Evolutionary conservation across 371 early-diverging fungal species (phyloP).

Genomic region (Zychaea mexicana): DNA sequence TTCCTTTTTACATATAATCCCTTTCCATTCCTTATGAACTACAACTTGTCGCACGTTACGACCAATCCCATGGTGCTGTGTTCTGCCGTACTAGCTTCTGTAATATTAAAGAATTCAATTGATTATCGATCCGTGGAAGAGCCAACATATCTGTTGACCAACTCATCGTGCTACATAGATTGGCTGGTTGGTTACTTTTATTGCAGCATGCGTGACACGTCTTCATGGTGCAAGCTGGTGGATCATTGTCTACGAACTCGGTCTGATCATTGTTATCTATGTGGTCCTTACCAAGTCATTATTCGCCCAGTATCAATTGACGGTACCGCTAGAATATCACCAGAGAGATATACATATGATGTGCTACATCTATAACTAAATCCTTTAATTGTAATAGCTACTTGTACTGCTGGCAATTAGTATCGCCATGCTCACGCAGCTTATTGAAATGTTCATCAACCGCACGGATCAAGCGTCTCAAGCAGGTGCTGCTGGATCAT

Average conservation of each 20-base stretch:
- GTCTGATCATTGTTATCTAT: slow-evolving; percentile 13
- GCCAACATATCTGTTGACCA: too few species aligned
- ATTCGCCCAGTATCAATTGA: slow-evolving; percentile 16
- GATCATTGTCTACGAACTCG: slow-evolving; percentile 26
- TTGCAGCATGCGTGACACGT: slow-evolving; percentile 14
- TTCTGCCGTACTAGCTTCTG: slow-evolving; percentile 19
- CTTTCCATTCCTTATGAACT: slow-evolving; percentile 15
- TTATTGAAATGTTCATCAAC: slow-evolving; percentile 24
- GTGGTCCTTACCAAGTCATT: slow-evolving; percentile 15
- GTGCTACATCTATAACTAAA: background rate
- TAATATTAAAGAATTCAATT: too few species aligned
- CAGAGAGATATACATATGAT: background rate
- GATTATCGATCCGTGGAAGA: too few species aligned
- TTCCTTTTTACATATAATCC: slow-evolving; percentile 3
- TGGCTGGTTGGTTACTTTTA: slow-evolving; percentile 20
- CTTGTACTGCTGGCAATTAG: slow-evolving; percentile 59
- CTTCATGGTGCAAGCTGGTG: slow-evolving; percentile 25
- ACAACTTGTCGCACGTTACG: slow-evolving; percentile 25
- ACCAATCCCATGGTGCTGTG: slow-evolving; percentile 21
- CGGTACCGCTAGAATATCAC: slow-evolving; percentile 6
- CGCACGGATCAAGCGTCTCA: slow-evolving; percentile 15
- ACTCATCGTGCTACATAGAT: too few species aligned
- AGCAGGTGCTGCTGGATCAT: slow-evolving; percentile 59
- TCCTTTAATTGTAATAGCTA: slow-evolving; percentile 35
- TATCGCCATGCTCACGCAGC: slow-evolving; percentile 51